Conservation (phyloP, 768 basidiomycete genomes). For the Rhizopogon sp. region DNA sequence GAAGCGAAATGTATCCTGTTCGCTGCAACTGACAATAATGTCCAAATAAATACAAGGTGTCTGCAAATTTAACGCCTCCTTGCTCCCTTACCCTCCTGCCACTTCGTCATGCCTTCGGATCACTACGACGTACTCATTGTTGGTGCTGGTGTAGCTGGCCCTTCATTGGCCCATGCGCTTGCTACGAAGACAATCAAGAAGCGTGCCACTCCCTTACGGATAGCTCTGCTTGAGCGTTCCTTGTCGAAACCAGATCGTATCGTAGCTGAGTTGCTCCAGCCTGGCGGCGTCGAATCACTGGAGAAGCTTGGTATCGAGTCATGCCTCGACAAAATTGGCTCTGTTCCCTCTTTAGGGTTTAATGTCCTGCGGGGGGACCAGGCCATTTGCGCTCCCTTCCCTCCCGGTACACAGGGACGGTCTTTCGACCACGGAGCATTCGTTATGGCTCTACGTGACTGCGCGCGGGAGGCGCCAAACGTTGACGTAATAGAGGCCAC, state of each 20-base stretch:
- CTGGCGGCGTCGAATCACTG: constrained; percentile 74
- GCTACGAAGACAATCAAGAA: constrained; percentile 38
- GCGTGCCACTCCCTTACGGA: constrained; percentile 50
- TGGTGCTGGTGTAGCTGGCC: constrained; percentile 84
- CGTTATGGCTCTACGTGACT: constrained; percentile 65
- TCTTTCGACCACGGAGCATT: constrained; percentile 89
- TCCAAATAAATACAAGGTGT: background rate
- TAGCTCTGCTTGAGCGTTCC: constrained; percentile 84
- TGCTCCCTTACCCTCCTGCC: too few relatives aligned
- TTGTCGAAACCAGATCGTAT: constrained; percentile 86
- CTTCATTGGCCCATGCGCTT: constrained; percentile 75
- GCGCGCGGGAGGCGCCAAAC: constrained; percentile 46
- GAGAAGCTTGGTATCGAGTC: constrained; percentile 63
- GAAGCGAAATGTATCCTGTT: too few relatives aligned
- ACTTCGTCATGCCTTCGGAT: constrained; percentile 13
- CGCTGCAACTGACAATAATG: too few relatives aligned
- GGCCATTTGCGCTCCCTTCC: constrained; percentile 80
- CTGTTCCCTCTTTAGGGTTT: constrained; percentile 73
- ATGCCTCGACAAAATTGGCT: constrained; percentile 79
- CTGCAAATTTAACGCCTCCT: too few relatives aligned
- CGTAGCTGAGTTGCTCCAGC: constrained; percentile 90
- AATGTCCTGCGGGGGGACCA: constrained; percentile 57
- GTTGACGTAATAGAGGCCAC: constrained; percentile 82
- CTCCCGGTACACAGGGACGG: constrained; percentile 56
- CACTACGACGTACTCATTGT: constrained; percentile 75